Evolutionary conservation across 768 basidiomycete genomes (phyloP).

Genomic region (Crucibulum laeve): DNA sequence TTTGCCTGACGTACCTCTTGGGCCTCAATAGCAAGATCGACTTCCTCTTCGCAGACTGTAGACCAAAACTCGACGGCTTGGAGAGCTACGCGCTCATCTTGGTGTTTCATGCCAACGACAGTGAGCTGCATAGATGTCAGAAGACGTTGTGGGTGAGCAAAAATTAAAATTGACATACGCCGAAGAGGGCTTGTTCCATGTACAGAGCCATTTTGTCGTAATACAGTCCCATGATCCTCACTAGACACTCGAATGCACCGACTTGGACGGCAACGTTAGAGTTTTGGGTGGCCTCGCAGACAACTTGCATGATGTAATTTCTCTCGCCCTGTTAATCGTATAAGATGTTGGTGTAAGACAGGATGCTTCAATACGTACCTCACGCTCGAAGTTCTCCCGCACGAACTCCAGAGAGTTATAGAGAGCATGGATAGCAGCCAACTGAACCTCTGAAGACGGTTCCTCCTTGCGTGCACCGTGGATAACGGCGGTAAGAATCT

Average conservation of each 20-base stretch:
- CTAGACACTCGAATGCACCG: constrained; percentile 93
- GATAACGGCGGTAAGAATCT: constrained; percentile 97
- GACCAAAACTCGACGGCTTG: constrained; percentile 99
- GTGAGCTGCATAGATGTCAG: constrained; percentile 60
- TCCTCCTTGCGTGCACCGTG: constrained; percentile 98
- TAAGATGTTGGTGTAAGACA: constrained; percentile 5
- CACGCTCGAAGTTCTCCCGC: constrained; percentile 95
- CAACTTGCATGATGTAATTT: constrained; percentile 99
- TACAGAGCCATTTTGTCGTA: constrained; percentile 99
- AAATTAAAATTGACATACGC: constrained; percentile 50
- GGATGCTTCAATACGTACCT: constrained; percentile 50
- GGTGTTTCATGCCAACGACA: constrained; percentile 95
- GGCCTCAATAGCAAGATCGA: constrained; percentile 86
- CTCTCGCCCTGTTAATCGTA: constrained; percentile 74
- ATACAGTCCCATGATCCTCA: constrained; percentile 95
- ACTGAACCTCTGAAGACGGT: constrained; percentile 83
- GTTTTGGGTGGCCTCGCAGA: constrained; percentile 97
- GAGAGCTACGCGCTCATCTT: constrained; percentile 85
- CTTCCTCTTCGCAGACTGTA: constrained; percentile 96
- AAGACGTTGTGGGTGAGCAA: constrained; percentile 12
- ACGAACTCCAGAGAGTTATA: constrained; percentile 97
- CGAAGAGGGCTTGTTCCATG: constrained; percentile 98
- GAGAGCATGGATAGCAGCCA: constrained; percentile 88
- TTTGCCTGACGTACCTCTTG: constrained; percentile 65
- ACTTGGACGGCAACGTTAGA: constrained; percentile 78